A percentile compares a stretch with the other conserved stretches of the same genome.
Conservation (phyloP, 768 basidiomycete species). For the Asterophora lycoperdoides region DNA sequence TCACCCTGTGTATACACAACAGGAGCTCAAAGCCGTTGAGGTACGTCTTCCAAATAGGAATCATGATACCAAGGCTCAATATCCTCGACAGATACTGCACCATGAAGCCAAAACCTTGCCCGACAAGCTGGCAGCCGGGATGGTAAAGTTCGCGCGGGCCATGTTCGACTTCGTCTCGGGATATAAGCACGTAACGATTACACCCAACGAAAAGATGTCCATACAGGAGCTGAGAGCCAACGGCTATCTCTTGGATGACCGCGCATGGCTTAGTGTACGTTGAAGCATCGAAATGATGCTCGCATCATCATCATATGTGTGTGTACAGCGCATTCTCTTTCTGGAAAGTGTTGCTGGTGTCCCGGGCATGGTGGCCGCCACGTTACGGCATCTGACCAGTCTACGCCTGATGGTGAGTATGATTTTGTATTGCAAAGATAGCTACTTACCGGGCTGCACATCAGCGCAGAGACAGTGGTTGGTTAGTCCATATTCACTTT, state of each 20-base stretch:
- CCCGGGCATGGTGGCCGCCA: slow-evolving; percentile 93
- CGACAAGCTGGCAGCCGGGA: slow-evolving; percentile 67
- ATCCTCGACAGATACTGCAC: slow-evolving; percentile 56
- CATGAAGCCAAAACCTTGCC: slow-evolving; percentile 56
- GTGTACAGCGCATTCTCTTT: slow-evolving; percentile 45
- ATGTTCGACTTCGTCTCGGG: slow-evolving; percentile 82
- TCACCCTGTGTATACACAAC: slow-evolving; percentile 83
- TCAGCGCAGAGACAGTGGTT: slow-evolving; percentile 50
- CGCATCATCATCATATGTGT: not conserved
- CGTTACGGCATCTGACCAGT: slow-evolving; percentile 82
- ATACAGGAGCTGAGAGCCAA: slow-evolving; percentile 68
- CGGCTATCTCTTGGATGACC: slow-evolving; percentile 70
- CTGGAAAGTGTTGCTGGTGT: slow-evolving; percentile 93
- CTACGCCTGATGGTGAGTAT: slow-evolving; percentile 76
- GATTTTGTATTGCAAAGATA: not conserved
- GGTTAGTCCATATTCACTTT: slow-evolving; percentile 26
- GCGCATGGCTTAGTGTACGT: slow-evolving; percentile 72
- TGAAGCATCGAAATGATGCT: not conserved
- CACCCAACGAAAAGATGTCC: slow-evolving; percentile 58
- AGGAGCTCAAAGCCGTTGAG: slow-evolving; percentile 70
- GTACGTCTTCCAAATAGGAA: slow-evolving; percentile 31
- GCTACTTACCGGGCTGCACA: slow-evolving; percentile 5
- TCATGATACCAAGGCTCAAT: not conserved
- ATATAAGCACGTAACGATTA: slow-evolving; percentile 73
- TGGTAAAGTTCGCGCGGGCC: slow-evolving; percentile 58